Base-by-base conservation (phyloP, 2,329 filamentous ascomycete species). In the Cladophialophora exuberans region DNA sequence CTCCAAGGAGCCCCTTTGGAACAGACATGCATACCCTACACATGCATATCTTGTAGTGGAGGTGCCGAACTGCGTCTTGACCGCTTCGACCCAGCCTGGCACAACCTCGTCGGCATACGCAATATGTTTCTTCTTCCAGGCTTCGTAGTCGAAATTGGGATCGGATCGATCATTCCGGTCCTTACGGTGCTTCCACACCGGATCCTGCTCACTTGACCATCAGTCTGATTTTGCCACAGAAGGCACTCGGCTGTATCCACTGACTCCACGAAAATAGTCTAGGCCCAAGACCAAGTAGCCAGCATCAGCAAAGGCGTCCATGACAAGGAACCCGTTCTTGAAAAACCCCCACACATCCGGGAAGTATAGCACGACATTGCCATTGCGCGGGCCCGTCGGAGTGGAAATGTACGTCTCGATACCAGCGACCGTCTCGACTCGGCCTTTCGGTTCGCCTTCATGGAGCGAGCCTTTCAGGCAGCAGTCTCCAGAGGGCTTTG, bases 41-140 rank as follows among this genome's bases (percentile, higher is more conserved):
- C 58, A 61, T 2, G 58, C 58, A 54, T 46, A 61, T 22, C 56
- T 58, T n/a, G 58, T 61, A 6, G 46, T 57, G 6, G 62, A 38
- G 13, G 65, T 65, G 15, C 70, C 73, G 52, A 72, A 77, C 38
- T 66, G 57, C 22, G 59, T 48, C 28, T 68, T 70, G 28, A 75
- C 73, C 1, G 70, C 72, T 4, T 67, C 65, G 10, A 59, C 68
- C 78, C 78, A 81, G 51, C 65, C 66, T 0, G 77, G 76, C 0
- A 78, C 73, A n/a, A 69, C 69, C 31, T 70, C 71, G 3, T 68
- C 63, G 0, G 78, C 76, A 58, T 75, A 79, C 3, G 63, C 61
- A 11, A 63, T 68, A 54, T 81, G 74, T 64, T 79, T 79, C 25
- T 56, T 50, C 52, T 75, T 75, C 78, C 78, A 81, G 4, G 75